Percentiles rank a stretch among this genome's conserved stretches.
phyloP scores from a whole-genome alignment of 441 rosid genomes.

The Omphalea diandra region DNA sequence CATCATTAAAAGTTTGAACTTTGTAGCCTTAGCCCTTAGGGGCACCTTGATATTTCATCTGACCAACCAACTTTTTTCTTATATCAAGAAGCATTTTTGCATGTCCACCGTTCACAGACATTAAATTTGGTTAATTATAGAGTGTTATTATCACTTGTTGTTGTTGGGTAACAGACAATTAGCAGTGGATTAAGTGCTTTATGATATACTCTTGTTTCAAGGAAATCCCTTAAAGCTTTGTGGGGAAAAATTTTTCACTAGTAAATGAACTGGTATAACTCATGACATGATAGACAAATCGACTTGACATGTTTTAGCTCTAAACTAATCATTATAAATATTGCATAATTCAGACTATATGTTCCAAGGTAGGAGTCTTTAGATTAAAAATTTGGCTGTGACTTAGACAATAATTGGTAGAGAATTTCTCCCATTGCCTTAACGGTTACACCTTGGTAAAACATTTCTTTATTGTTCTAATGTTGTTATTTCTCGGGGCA shows the following conservation, averaged over 20 bases:
- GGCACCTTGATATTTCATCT: conserved; percentile 32
- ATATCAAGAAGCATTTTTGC: conserved; percentile 11
- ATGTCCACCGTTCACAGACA: not conserved
- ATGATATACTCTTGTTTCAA: conserved; percentile 12
- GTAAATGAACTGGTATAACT: not conserved
- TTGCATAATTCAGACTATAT: not conserved
- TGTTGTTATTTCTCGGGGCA: too few species aligned
- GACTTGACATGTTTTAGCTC: not conserved
- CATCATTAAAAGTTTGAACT: conserved; percentile 83
- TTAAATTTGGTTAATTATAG: not conserved
- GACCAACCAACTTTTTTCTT: conserved; percentile 17
- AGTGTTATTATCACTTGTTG: not conserved
- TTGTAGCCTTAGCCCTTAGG: conserved; percentile 27
- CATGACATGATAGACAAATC: not conserved
- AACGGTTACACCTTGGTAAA: too few species aligned
- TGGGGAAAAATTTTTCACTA: not conserved
- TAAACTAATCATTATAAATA: not conserved
- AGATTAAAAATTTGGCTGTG: not conserved
- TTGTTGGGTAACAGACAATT: conserved; percentile 4
- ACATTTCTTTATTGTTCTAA: too few species aligned
- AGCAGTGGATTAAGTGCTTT: not conserved
- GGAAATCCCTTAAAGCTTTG: conserved; percentile 4
- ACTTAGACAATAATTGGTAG: too few species aligned
- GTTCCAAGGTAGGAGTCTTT: too few species aligned
- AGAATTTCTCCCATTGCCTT: too few species aligned